Percentiles rank a stretch among this genome's conserved stretches.
Conservation (phyloP, 768 basidiomycete species). For the Clitopilus passeckerianus region DNA sequence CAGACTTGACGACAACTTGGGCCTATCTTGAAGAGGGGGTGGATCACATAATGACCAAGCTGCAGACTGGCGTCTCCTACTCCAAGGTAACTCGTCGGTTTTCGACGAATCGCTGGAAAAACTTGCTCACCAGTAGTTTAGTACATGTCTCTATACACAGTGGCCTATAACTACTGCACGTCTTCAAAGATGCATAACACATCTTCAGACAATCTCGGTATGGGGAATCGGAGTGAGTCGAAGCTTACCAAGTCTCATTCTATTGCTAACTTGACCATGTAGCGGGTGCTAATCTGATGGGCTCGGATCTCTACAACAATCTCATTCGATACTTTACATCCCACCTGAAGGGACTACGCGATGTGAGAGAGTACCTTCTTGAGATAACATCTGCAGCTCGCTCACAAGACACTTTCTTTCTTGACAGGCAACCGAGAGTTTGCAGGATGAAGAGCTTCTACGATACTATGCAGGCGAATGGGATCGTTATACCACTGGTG, state of each 20-base stretch:
- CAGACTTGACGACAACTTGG: constrained; percentile 86
- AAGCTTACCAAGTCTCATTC: constrained; percentile 22
- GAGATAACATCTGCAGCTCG: constrained; percentile 9
- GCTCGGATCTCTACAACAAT: constrained; percentile 94
- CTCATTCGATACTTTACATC: constrained; percentile 85
- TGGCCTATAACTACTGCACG: constrained; percentile 98
- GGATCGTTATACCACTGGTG: constrained; percentile 95
- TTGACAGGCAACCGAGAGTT: constrained; percentile 63
- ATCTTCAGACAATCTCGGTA: constrained; percentile 37
- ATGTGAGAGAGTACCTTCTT: constrained; percentile 18
- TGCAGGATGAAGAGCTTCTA: constrained; percentile 85
- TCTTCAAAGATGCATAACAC: constrained; percentile 70
- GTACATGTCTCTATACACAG: constrained; percentile 89
- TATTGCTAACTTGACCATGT: constrained; percentile 16
- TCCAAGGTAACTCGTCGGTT: constrained; percentile 40
- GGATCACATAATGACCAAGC: constrained; percentile 90
- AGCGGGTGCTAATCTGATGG: constrained; percentile 95
- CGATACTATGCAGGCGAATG: constrained; percentile 91
- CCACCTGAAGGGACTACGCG: constrained; percentile 71
- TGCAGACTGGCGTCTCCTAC: constrained; percentile 85
- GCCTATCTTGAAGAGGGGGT: constrained; percentile 81
- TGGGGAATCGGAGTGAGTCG: constrained; percentile 57
- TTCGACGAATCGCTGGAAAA: neutral
- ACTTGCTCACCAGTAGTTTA: constrained; percentile 20
- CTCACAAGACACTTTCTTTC: constrained; percentile 1